phyloP scores from a whole-genome alignment of 2,329 filamentous ascomycete species.

The Cephalotrichum gorgonifer region DNA sequence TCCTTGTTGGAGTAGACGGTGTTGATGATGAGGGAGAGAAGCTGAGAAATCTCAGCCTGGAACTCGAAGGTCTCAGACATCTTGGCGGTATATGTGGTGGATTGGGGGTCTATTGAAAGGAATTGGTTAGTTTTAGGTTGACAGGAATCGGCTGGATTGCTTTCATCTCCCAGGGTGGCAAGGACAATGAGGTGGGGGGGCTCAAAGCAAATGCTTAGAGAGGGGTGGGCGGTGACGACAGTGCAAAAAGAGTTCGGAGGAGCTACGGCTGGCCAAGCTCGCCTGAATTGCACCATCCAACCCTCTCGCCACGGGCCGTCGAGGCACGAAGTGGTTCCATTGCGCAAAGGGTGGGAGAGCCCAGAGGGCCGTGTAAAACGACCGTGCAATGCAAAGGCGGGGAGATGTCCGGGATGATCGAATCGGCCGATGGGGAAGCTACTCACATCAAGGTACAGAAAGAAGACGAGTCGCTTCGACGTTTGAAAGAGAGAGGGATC shows the following conservation, averaged over 20 bases:
- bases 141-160: background rate
- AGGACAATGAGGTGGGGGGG: background rate
- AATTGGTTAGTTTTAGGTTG: background rate
- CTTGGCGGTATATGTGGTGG: constrained; percentile 8
- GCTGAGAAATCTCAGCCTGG: constrained; percentile 99
- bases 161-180: no score
- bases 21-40: constrained; percentile 99
- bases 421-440: background rate
- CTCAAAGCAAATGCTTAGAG: background rate
- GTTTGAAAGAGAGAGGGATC: background rate
- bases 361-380: background rate
- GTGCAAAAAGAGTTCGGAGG: no score
- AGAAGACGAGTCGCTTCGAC: background rate
- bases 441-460: background rate
- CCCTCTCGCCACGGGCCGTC: no score
- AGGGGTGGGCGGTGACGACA: background rate
- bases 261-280: no score
- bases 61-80: constrained; percentile 94
- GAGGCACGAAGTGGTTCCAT: no score
- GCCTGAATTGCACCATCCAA: no score
- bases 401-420: background rate
- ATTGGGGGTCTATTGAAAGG: constrained; percentile 4
- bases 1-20: constrained; percentile 99
- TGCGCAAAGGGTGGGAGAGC: background rate
- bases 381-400: constrained; percentile 5